Evolutionary conservation across 306 rosid species (phyloP).

Genomic region (Cyamopsis tetragonoloba): DNA sequence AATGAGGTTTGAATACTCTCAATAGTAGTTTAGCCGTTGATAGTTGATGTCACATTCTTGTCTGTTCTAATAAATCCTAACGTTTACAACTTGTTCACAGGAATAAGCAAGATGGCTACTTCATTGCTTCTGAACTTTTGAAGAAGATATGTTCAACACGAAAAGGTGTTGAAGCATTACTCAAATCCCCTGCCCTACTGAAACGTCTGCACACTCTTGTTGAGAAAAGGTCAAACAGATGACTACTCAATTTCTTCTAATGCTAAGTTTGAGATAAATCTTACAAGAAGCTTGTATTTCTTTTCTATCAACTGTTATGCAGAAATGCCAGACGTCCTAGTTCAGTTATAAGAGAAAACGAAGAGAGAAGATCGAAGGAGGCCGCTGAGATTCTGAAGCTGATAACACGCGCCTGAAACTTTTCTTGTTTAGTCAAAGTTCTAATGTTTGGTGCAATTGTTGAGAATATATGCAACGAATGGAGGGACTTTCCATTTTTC

Average conservation of each 20-base stretch:
- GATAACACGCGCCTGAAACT: slow-evolving; percentile 27
- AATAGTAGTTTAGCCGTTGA: not conserved
- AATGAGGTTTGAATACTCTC: slow-evolving; percentile 45
- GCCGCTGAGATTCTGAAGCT: slow-evolving; percentile 62
- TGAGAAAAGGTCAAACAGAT: slow-evolving; percentile 65
- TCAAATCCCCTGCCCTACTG: slow-evolving; percentile 54
- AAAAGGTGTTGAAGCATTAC: slow-evolving; percentile 51
- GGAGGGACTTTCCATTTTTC: no score
- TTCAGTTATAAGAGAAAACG: slow-evolving; percentile 41
- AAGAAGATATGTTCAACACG: slow-evolving; percentile 53
- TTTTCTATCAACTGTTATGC: not conserved
- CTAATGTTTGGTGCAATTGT: not conserved
- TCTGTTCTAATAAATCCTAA: not conserved
- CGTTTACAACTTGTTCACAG: slow-evolving; percentile 42
- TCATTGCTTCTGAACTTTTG: slow-evolving; percentile 70
- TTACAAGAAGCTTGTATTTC: not conserved
- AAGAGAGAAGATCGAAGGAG: slow-evolving; percentile 66
- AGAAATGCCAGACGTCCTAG: slow-evolving; percentile 36
- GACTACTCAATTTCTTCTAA: not conserved
- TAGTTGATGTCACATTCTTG: slow-evolving; percentile 9
- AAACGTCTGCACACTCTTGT: slow-evolving; percentile 69
- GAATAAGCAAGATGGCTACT: slow-evolving; percentile 84
- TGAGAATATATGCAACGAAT: not conserved
- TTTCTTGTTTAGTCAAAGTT: not conserved
- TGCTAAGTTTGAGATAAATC: not conserved